Base-by-base conservation (phyloP, 148 eudicot species). In the Linanthus parryae region DNA sequence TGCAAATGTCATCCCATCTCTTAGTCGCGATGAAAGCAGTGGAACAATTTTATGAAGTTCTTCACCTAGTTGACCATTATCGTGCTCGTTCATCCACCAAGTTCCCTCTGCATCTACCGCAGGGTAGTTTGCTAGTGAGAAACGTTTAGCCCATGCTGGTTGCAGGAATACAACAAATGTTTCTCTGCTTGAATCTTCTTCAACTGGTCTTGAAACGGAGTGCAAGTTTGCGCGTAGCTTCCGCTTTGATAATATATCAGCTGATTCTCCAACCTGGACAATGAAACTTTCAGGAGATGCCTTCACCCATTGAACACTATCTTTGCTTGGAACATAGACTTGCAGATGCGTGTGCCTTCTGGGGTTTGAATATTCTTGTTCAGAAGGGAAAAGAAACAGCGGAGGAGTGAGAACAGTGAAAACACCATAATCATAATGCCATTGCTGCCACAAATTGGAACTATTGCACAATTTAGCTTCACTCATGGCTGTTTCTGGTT, bases 351-450 rank as follows among this genome's bases (percentile, higher is more conserved):
- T 61, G 53, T 89, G 80, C 21, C 79, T 81, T 41, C 68, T 70
- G 1, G 94, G 82, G 25, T 86, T 74, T 30, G 74, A 72, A 58
- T 65, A 73, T 56, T 77, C 82, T 21, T 38, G 57, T 33, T 52
- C 76, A 38, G 56, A 55, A 27, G 80, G 64, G 52, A 57, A 63
- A 52, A 69, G 45, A 67, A 84, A 77, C 88, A 78, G 82, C 4
- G 97, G 97, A 35, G 67, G 60, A 2, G 95, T 80, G 41, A 89
- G 58, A 48, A 89, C 71, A 40, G 97, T 85, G 40, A 89, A 89
- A 29, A 80, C 70, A 64, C 97, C 97, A 62, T 89, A 89, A 56
- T 89, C 97, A 72, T 85, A 85, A 70, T 89, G 97, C 97, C 97
- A 89, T 44, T 89, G 85, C 72, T 89, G 97, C 97, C 97, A 89